Evolutionary conservation across 1,284 basidiomycete species (phyloP), one percentile per base, ranked within the genome.

Genomic region (Rhodotorula sp.): DNA sequence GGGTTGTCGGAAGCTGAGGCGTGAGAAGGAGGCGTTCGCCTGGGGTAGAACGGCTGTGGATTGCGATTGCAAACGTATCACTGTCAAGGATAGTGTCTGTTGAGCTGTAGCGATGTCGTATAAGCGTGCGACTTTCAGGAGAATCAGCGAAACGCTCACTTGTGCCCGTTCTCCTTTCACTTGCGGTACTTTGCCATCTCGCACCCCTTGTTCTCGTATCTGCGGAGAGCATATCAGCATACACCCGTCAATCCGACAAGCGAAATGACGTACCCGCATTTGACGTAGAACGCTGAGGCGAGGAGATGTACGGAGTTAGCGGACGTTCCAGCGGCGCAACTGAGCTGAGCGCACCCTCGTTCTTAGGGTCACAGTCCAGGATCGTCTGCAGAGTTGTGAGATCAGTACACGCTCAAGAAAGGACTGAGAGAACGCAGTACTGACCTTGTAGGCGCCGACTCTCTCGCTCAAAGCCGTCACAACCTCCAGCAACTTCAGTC

Each of bases 281-380:
- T 98, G 81, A 92, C 85, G 81, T 99, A 99, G 83, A 99, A 99
- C 1, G 91, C 92, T 94, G 79, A 55, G 74, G 65, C 18, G 47
- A 20, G 52, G 62, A 50, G 54, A 8, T 7, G 46, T 63, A 64
- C 62, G 75, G 16, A n/a, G 58, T 55, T 28, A 34, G n/a, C 26
- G 48, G 0, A 22, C 0, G 15, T 22, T 6, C 5, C 15, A 20
- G 24, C 22, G 6, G 50, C 16, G 20, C 1, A 10, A 40, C 20
- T 13, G 34, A 51, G 57, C 47, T 28, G 2, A 26, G 87, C 92
- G 81, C 80, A 96, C 94, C 88, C 73, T 94, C 89, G 77, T 98
- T 99, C 62, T 86, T 84, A 72, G 92, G 87, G 78, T 86, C 92
- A 81, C 95, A 99, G 80, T 99, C 96, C 76, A 99, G 82, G 74